Evolutionary conservation across 108 stramenopile species (phyloP), one percentile per base, ranked within the genome.

Genomic region (Cyclostephanos tholiformis): DNA sequence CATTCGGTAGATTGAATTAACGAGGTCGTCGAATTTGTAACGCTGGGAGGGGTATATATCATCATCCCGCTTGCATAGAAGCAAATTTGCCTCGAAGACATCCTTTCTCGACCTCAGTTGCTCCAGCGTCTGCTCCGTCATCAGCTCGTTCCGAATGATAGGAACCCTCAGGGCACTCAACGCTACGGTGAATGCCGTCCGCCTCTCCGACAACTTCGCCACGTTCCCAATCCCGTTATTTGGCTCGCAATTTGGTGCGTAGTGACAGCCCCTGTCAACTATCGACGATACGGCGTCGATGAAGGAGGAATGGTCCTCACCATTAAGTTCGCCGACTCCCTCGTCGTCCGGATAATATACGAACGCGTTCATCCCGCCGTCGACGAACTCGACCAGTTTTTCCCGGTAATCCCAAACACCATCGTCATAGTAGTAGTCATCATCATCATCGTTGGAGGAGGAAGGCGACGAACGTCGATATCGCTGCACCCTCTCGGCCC

Each of bases 11-110:
- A 79, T 64, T 7, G 77, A 43, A 27, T 57, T 22, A 4, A 77
- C 23, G n/a, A 81, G 57, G 12, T 66, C 80, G 65, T 76, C 80
- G 44, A 77, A 76, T 49, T 62, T 51, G 62, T 69, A 79, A 4
- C 77, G 77, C 25, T 52, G 53, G 30, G 77, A 79, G 30, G 52
- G 67, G 41, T 63, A 48, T 59, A 56, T 55, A n/a, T 26, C 51
- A 44, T 43, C 61, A 17, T 49, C 48, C 35, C 69, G 52, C 25
- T 72, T 72, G 32, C 71, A 81, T 44, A 69, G 35, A 23, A 81
- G 43, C 55, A 81, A 65, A 65, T 70, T 76, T 7, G 56, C 46
- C 51, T 61, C 69, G 46, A 81, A 65, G 10, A 61, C 75, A 5
- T 63, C 48, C 20, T 76, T 76, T 1, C 38, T 70, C 39, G 30